Evolutionary conservation across 2,329 filamentous ascomycete species (phyloP).

Genomic region (Ophiostoma ips): DNA sequence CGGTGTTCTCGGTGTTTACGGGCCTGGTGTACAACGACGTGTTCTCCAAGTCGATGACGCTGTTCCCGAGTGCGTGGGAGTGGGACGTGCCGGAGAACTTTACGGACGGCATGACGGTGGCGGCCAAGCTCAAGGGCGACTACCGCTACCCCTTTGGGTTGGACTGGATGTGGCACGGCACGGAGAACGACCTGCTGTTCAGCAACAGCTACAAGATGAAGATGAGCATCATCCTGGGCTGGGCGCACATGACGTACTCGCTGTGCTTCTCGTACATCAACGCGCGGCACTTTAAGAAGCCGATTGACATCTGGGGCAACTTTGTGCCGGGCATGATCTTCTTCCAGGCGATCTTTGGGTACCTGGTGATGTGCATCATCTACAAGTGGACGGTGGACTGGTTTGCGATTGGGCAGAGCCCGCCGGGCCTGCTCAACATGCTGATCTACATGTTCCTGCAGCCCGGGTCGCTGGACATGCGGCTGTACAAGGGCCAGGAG

Average conservation of each 20-base stretch:
- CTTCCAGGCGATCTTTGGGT: slow-evolving; percentile 98
- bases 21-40: slow-evolving; percentile 96
- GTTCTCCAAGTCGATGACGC: slow-evolving; percentile 83
- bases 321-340: slow-evolving; percentile 98
- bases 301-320: slow-evolving; percentile 93
- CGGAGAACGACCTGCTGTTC: slow-evolving; percentile 90
- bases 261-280: slow-evolving; percentile 88
- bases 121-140: slow-evolving; percentile 49
- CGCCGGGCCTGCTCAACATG: slow-evolving; percentile 93
- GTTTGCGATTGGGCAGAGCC: slow-evolving; percentile 47
- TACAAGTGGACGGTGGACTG: slow-evolving; percentile 97
- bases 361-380: slow-evolving; percentile 82
- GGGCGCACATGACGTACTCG: slow-evolving; percentile 98
- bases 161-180: slow-evolving; percentile 92
- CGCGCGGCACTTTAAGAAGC: slow-evolving; percentile 83
- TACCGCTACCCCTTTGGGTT: slow-evolving; percentile 93
- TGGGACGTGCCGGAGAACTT: slow-evolving; percentile 57
- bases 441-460: slow-evolving; percentile 98
- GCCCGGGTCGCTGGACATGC: slow-evolving; percentile 60
- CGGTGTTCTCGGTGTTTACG: slow-evolving; percentile 90
- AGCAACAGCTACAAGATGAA: slow-evolving; percentile 99
- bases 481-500: slow-evolving; percentile 66
- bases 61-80: slow-evolving; percentile 84
- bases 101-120: slow-evolving; percentile 44
- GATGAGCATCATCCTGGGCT: slow-evolving; percentile 93